Conservation (phyloP, 768 basidiomycete species). For the Macrolepiota fuliginosa region DNA sequence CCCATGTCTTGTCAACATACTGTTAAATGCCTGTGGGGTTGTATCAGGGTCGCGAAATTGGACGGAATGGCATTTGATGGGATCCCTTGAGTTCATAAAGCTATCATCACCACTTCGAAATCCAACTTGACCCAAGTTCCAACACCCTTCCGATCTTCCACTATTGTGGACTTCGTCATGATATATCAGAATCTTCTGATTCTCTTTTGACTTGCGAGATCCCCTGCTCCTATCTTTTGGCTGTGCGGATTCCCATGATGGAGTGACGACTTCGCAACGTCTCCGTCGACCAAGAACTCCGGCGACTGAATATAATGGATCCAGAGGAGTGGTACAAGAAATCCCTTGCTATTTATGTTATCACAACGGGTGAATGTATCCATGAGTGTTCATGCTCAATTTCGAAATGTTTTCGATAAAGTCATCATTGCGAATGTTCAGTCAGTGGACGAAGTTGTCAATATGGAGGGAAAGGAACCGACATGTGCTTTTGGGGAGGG, state of each 20-base stretch:
- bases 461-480: too few relatives aligned
- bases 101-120: not conserved
- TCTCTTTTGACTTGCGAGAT: not conserved
- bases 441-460: not conserved
- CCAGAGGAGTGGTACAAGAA: not conserved
- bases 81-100: not conserved
- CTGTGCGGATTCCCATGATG: not conserved
- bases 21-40: too few relatives aligned
- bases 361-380: not conserved
- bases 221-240: not conserved
- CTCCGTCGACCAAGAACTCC: not conserved
- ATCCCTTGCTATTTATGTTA: not conserved
- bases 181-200: conserved; percentile 8
- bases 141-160: not conserved
- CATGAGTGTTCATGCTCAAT: not conserved
- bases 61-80: not conserved
- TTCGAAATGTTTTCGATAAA: not conserved
- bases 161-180: not conserved
- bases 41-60: not conserved
- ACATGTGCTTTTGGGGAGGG: too few relatives aligned
- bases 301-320: not conserved
- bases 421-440: not conserved
- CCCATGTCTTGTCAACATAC: too few relatives aligned
- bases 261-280: not conserved
- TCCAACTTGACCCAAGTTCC: not conserved